Evolutionary conservation across 2,329 filamentous ascomycete species (phyloP), one percentile per base, ranked within the genome.

Genomic region (Pseudocercospora crystallina): DNA sequence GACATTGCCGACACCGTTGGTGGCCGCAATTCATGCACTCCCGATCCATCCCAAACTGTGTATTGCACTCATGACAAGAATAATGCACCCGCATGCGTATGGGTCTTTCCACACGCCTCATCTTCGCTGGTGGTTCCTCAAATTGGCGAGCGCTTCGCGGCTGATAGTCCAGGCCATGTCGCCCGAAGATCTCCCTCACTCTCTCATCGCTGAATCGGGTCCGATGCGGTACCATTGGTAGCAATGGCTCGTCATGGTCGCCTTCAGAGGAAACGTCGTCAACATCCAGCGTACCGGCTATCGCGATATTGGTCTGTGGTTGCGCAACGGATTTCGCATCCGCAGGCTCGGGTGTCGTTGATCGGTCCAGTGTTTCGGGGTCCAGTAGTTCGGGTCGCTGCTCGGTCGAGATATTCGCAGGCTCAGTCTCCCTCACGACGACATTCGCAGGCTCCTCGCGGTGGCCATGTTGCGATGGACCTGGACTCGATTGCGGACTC

Each of bases 51-150:
- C 86, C 85, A 68, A 92, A 95, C 17, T 81, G 80, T 11, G 85
- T 82, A 51, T 84, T 81, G 74, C 91, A 96, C 60, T 82, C 79
- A 71, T 96, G 91, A 71, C 91, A 96, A 56, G 81, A 85, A 60
- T 85, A 82, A 68, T 88, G 86, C 46, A 90, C 81, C 47, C 87
- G 83, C 80, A 91, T 87, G 51, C 86, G 83, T 59, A 90, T 87
- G 10, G 86, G 80, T 74, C 88, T 90, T 43, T 66, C 63, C 4
- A 66, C 61, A 17, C 63, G 62, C 51, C 60, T 49, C 15, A 61
- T 55, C 48, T 65, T 65, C n/a, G 45, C 51, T 1, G 61, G 58
- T 31, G 58, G 58, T 38, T 59, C 58, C 26, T 54, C 44, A 10
- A 48, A 36, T 26, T 51, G 29, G 5, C 44, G 49, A 43, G 51